Percentiles rank a stretch among this genome's conserved stretches.
Conservation (phyloP, 495 filamentous ascomycete species). For the Penicillium atrosanguineum region DNA sequence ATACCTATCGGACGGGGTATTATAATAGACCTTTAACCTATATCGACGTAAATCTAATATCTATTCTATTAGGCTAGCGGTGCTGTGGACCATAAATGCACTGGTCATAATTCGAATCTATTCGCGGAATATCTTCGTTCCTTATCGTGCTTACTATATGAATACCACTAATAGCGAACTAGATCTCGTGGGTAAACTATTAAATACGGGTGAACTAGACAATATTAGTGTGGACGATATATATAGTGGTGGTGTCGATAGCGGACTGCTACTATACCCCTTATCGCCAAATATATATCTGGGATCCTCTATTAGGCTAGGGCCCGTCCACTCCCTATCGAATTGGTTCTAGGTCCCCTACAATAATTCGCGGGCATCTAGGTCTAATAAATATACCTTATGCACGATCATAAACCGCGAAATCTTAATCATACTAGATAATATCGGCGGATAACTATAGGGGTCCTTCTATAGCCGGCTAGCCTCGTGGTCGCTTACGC, state of each 20-base stretch:
- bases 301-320: neutral
- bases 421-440: neutral
- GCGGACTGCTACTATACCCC: no score
- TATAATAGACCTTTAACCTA: constrained; percentile 30
- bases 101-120: no score
- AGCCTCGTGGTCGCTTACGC: neutral
- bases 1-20: no score
- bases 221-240: no score
- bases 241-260: no score
- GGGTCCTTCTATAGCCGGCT: neutral
- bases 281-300: constrained; percentile 1
- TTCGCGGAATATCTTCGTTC: no score
- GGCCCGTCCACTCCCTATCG: neutral
- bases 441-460: constrained; percentile 1
- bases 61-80: constrained; percentile 5
- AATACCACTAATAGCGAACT: no score
- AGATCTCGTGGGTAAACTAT: no score
- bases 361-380: neutral
- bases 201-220: no score
- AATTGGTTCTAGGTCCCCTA: neutral
- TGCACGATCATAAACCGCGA: neutral
- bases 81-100: constrained; percentile 10
- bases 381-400: neutral
- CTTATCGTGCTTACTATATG: no score
- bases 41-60: constrained; percentile 28